Evolutionary conservation across 1,284 basidiomycete species (phyloP), one percentile per base, ranked within the genome.

Genomic region (Ganoderma multipileum): DNA sequence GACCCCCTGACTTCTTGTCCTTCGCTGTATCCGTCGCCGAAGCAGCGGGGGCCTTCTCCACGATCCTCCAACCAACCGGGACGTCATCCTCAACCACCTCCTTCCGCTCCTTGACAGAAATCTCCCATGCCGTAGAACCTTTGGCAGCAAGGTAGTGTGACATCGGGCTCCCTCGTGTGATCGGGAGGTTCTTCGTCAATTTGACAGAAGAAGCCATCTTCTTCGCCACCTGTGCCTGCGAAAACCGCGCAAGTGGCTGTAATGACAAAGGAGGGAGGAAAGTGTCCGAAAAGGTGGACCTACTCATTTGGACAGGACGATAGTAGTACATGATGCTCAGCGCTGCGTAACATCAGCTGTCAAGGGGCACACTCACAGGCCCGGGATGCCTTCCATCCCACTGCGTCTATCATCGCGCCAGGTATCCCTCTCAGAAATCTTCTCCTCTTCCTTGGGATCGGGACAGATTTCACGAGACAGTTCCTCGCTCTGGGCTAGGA

Each of bases 61-160:
- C 74, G 16, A 88, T 82, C 64, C 87, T 83, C 92, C 92, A 93
- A 4, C 92, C 92, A 9, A 82, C 80, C 23, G 90, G 91, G 7
- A 88, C 77, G 70, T 88, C 79, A 70, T 91, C 87, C 38, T 83
- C 80, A n/a, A 80, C 71, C 42, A 82, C 70, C 23, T 86, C 86
- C 44, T 84, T 83, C 58, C 80, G 82, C 3, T 85, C 82, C 77
- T 88, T 92, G 0, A 93, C 81, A 16, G 89, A 85, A 14, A 83
- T 82, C 75, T 93, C 90, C 92, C 92, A 94, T 38, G 91, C 87
- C 20, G 86, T 85, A 4, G 89, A 90, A 1, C 91, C 91, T 77
- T 90, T 92, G 0, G 89, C 87, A 11, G 87, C 82, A 50, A 91
- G 76, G 73, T 91, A 88, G 66, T 87, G 82, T 12, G 89, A 83